phyloP scores from a whole-genome alignment of 768 basidiomycete species.

The Dentipellis fragilis region DNA sequence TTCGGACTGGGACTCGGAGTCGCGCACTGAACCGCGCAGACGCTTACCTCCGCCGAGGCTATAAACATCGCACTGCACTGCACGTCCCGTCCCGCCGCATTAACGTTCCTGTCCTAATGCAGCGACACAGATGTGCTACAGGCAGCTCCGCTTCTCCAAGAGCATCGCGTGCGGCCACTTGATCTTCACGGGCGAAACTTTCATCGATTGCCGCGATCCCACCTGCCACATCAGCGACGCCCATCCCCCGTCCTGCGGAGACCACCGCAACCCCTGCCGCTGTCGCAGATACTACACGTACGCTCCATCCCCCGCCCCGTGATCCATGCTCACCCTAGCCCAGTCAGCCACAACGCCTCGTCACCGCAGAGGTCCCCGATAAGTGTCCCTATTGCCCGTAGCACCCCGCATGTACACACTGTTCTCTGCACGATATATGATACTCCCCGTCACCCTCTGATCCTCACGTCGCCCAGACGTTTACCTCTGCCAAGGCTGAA shows the following conservation, averaged over 20 bases:
- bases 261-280: conserved; percentile 14
- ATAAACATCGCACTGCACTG: not conserved
- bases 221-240: conserved; percentile 36
- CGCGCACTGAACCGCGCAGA: not conserved
- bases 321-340: conserved; percentile 1
- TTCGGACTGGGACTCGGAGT: no score
- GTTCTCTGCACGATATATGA: no score
- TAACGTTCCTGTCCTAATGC: conserved; percentile 2
- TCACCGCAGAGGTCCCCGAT: conserved; percentile 30
- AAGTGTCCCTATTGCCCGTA: not conserved
- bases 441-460: no score
- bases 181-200: conserved; percentile 30
- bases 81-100: not conserved
- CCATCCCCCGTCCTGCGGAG: conserved; percentile 40
- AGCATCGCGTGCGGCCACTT: conserved; percentile 47
- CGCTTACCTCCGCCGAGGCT: conserved; percentile 13
- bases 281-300: conserved; percentile 54
- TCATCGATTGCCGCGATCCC: conserved; percentile 41
- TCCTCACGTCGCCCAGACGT: no score
- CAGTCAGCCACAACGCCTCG: conserved; percentile 46
- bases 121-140: conserved; percentile 48
- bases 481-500: no score
- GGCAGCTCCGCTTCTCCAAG: conserved; percentile 42
- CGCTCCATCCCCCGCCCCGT: conserved; percentile 9
- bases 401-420: not conserved